Evolutionary conservation across 2,329 filamentous ascomycete species (phyloP).

Genomic region (Fusarium temperatum): DNA sequence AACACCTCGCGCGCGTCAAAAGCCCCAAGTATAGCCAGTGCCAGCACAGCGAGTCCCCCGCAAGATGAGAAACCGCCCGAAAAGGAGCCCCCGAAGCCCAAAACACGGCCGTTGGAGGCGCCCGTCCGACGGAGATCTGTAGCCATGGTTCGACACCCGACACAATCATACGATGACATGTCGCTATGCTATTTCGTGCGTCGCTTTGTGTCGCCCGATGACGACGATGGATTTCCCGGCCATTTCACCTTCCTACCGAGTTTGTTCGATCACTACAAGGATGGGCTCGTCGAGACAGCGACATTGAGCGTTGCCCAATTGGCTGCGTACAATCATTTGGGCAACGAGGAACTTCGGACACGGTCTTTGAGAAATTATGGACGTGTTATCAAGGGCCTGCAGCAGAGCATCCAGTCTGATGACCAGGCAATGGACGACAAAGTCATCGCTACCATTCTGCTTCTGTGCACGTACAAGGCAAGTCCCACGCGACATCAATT

Average conservation of each 20-base stretch:
- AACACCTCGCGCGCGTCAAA: neutral
- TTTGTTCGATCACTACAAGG: constrained; percentile 40
- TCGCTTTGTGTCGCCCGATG: constrained; percentile 46
- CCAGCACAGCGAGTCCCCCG: neutral
- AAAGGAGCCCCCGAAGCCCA: neutral
- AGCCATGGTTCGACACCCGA: constrained; percentile 14
- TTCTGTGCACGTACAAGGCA: constrained; percentile 46
- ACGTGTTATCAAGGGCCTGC: constrained; percentile 42
- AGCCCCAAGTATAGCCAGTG: neutral
- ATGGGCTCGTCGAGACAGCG: constrained; percentile 44
- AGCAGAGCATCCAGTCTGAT: constrained; percentile 39
- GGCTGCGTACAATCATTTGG: constrained; percentile 47
- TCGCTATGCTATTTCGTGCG: constrained; percentile 48
- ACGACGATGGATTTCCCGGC: constrained; percentile 44
- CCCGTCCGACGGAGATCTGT: neutral
- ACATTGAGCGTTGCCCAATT: constrained; percentile 48
- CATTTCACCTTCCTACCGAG: constrained; percentile 47
- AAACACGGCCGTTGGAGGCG: neutral
- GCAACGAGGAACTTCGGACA: constrained; percentile 40
- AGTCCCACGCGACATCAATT: neutral
- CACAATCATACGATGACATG: constrained; percentile 38
- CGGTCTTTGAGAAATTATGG: constrained; percentile 45
- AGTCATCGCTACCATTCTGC: constrained; percentile 43
- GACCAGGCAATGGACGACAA: constrained; percentile 43
- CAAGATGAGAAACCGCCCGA: neutral